These are phyloP conservation scores for Pichia nanzhaoensis DNA, from an alignment of 805 yeast genomes.

Conservation along the genomic window DNA sequence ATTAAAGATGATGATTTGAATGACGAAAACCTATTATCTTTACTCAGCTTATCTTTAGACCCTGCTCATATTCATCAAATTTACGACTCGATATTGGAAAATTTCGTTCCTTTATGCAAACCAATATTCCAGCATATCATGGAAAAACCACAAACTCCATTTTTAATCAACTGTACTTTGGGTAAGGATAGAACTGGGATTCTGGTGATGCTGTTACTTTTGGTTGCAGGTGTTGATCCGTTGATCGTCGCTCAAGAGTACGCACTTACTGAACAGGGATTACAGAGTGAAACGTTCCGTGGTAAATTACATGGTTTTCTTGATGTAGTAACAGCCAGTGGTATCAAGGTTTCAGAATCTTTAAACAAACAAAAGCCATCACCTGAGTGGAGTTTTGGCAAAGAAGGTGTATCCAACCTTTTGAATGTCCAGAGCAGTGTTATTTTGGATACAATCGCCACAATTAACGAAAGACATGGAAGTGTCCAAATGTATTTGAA, in stretches of 20 bases:
- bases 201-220: constrained; percentile 57
- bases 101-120: constrained; percentile 43
- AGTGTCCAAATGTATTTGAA: constrained; percentile 42
- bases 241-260: constrained; percentile 67
- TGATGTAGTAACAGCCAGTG: no score
- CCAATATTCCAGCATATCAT: constrained; percentile 48
- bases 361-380: constrained; percentile 12
- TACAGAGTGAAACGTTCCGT: not conserved
- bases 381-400: constrained; percentile 33
- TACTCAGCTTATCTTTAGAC: not conserved
- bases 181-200: constrained; percentile 87
- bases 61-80: constrained; percentile 32
- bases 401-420: constrained; percentile 53
- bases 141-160: constrained; percentile 43
- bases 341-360: constrained; percentile 28
- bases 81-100: constrained; percentile 49
- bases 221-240: constrained; percentile 58
- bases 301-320: not conserved
- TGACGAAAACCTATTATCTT: constrained; percentile 37
- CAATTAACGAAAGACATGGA: constrained; percentile 46
- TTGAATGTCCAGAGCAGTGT: constrained; percentile 62
- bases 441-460: constrained; percentile 57
- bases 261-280: constrained; percentile 66
- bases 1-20: constrained; percentile 36
- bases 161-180: constrained; percentile 74